A percentile compares a stretch with the other conserved stretches of the same genome.
phyloP scores from a whole-genome alignment of 192 early-diverging fungal genomes.

The Rhizophagus clarus region DNA sequence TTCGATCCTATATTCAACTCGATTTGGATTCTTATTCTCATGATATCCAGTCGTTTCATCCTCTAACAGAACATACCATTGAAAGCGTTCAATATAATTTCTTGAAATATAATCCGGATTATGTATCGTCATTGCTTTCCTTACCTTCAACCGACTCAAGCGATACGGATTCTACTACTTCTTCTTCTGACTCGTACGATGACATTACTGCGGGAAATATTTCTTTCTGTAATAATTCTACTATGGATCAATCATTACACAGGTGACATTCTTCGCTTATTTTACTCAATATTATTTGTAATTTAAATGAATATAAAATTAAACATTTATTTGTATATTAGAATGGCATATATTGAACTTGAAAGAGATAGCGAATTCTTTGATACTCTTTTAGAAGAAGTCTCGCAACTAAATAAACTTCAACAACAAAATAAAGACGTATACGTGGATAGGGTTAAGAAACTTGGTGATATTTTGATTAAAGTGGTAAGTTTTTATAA shows the following conservation, averaged over 20 bases:
- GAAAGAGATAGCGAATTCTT: slow-evolving; percentile 62
- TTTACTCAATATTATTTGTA: not conserved
- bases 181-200: not conserved
- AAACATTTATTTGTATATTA: not conserved
- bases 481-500: slow-evolving; percentile 36
- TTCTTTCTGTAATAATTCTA: not conserved
- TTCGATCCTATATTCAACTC: not conserved
- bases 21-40: not conserved
- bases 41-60: not conserved
- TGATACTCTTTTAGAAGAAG: slow-evolving; percentile 56
- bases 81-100: not conserved
- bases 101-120: not conserved
- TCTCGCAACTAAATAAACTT: slow-evolving; percentile 59
- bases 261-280: not conserved
- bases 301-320: no score
- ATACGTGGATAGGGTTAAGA: slow-evolving; percentile 57
- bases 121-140: not conserved
- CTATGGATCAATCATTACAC: not conserved
- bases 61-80: not conserved
- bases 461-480: slow-evolving; percentile 54
- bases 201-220: not conserved
- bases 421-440: slow-evolving; percentile 53
- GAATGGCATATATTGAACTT: slow-evolving; percentile 43
- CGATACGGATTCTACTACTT: not conserved
- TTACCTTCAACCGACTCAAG: not conserved